Percentiles rank a stretch among this genome's conserved stretches.
Conservation (phyloP, 1,284 basidiomycete genomes). For the Cryptococcus sp. region DNA sequence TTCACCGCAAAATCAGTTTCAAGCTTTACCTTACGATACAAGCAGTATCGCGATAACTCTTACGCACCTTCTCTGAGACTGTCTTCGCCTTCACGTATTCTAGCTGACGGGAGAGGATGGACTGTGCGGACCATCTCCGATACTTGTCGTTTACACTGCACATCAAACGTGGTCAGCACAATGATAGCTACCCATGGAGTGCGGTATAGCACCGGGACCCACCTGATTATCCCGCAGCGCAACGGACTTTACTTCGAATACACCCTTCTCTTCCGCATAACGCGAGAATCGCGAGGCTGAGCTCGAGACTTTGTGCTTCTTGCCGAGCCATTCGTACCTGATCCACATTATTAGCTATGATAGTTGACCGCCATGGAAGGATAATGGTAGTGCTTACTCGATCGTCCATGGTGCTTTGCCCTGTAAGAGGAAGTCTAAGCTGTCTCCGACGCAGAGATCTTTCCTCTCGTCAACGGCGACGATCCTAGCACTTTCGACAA, state of each 20-base stretch:
- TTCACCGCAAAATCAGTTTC: neutral
- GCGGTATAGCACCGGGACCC: constrained; percentile 3
- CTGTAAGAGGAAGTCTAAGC: constrained; percentile 87
- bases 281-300: constrained; percentile 80
- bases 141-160: constrained; percentile 72
- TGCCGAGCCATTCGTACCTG: constrained; percentile 80
- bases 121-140: constrained; percentile 74
- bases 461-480: constrained; percentile 73
- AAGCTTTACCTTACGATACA: too few species aligned
- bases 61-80: constrained; percentile 76
- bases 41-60: too few species aligned
- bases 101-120: constrained; percentile 81
- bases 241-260: constrained; percentile 78
- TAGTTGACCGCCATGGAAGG: neutral
- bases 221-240: constrained; percentile 82
- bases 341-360: neutral
- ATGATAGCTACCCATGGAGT: neutral
- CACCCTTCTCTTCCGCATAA: constrained; percentile 74
- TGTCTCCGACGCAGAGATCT: constrained; percentile 89
- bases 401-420: constrained; percentile 96
- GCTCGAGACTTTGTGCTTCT: constrained; percentile 70
- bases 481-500: constrained; percentile 92
- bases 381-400: constrained; percentile 58
- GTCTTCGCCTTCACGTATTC: constrained; percentile 83
- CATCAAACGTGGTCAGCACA: neutral